Evolutionary conservation across 2,329 filamentous ascomycete genomes (phyloP).

Genomic region (Talaromyces islandicus): DNA sequence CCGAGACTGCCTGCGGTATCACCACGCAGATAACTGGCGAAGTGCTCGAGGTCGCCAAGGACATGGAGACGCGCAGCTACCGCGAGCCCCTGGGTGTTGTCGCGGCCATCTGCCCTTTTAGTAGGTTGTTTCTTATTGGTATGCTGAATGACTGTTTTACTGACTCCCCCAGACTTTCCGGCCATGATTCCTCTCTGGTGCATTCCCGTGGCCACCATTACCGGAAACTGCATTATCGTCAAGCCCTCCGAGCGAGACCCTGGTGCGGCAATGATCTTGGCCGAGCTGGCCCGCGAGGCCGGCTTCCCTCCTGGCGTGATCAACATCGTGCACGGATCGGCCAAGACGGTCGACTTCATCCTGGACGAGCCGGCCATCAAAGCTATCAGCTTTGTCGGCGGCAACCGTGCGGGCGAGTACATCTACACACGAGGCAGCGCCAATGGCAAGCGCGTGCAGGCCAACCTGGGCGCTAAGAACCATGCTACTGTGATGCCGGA

Average conservation of each 20-base stretch:
- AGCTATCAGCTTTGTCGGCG: constrained; percentile 60
- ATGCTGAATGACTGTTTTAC: no score
- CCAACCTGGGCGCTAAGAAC: constrained; percentile 63
- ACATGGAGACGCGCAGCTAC: constrained; percentile 64
- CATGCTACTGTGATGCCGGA: constrained; percentile 60
- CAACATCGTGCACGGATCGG: constrained; percentile 59
- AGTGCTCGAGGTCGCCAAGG: constrained; percentile 63
- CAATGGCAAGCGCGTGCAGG: constrained; percentile 61
- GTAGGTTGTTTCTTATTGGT: constrained; percentile 31
- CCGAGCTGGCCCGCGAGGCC: constrained; percentile 54
- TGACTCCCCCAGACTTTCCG: constrained; percentile 50
- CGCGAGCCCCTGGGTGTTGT: constrained; percentile 60
- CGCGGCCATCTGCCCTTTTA: constrained; percentile 62
- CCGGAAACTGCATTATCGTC: constrained; percentile 56
- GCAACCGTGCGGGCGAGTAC: constrained; percentile 61
- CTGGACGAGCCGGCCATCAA: constrained; percentile 60
- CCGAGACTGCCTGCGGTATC: constrained; percentile 62
- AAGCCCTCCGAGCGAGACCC: constrained; percentile 61
- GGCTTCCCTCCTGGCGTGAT: constrained; percentile 58
- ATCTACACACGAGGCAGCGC: constrained; percentile 57
- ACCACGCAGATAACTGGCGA: constrained; percentile 61
- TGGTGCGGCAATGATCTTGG: constrained; percentile 56
- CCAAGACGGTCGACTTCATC: constrained; percentile 60
- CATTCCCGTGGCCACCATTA: constrained; percentile 57
- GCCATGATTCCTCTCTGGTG: constrained; percentile 67